These are phyloP conservation scores for Globisporangium acanthophoron DNA, from an alignment of 352 stramenopile species.

Conservation along the genomic window DNA sequence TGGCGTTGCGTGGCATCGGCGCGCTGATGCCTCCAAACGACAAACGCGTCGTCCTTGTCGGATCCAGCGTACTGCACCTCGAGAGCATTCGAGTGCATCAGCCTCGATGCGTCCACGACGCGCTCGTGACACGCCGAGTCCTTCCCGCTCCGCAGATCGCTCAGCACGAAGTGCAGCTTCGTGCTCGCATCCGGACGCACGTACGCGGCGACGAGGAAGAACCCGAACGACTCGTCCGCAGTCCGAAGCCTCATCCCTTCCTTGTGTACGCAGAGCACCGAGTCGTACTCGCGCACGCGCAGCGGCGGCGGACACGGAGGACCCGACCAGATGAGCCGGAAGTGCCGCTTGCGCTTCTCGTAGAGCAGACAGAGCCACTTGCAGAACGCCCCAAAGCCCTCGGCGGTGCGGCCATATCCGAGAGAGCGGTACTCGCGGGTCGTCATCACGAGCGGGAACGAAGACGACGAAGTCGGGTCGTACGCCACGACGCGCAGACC, in stretches of 20 bases:
- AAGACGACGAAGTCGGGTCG: slow-evolving; percentile 32
- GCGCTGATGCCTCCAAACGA: slow-evolving; percentile 29
- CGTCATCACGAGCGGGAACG: slow-evolving; percentile 32
- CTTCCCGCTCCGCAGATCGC: slow-evolving; percentile 11
- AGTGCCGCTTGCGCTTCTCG: slow-evolving; percentile 39
- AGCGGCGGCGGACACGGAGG: slow-evolving; percentile 41
- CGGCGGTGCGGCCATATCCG: slow-evolving; percentile 37
- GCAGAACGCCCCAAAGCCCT: slow-evolving; percentile 41
- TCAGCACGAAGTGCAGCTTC: slow-evolving; percentile 35
- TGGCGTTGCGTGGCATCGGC: background rate
- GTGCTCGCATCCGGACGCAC: slow-evolving; percentile 25
- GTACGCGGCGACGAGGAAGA: slow-evolving; percentile 31
- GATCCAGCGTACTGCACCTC: slow-evolving; percentile 7
- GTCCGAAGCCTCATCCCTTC: slow-evolving; percentile 35
- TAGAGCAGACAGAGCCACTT: slow-evolving; percentile 60
- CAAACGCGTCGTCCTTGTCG: slow-evolving; percentile 8
- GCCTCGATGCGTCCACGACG: slow-evolving; percentile 10
- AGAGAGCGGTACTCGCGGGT: slow-evolving; percentile 40
- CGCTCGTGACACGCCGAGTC: slow-evolving; percentile 19
- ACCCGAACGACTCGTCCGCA: background rate
- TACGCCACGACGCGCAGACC: slow-evolving; percentile 50
- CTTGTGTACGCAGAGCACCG: slow-evolving; percentile 50
- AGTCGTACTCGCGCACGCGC: slow-evolving; percentile 45
- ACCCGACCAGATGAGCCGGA: slow-evolving; percentile 57
- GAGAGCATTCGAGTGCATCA: slow-evolving; percentile 27